Base-by-base conservation (phyloP, 768 basidiomycete genomes). In the Boletus insuetus region DNA sequence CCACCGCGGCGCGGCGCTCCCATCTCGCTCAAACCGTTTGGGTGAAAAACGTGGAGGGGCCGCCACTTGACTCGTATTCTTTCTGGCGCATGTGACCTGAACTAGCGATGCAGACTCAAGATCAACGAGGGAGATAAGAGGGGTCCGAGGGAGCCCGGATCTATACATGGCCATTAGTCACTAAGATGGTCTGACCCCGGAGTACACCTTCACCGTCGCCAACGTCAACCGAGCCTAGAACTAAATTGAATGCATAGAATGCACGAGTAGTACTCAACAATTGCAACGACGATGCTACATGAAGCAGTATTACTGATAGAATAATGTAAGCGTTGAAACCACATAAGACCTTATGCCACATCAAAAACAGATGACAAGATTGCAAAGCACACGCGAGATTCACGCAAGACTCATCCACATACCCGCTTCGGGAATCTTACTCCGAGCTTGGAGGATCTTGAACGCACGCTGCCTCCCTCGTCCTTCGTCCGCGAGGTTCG, bases 391-490 rank as follows among this genome's bases (percentile, higher is more conserved):
- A 34, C 3, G 19, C 19, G 42, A 45, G n/a, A 46, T 37, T 67
- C 55, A 79, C 38, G 84, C 88, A 63, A 91, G 73, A 74, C 89
- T 91, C 63, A 87, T 79, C 88, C 88, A 91, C 88, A 91, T 90
- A 37, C 88, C 85, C 54, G 79, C 79, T 55, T 79, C 79, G 3
- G 89, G 89, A 24, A 91, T 59, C 68, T 82, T 79, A 59, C 81
- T 86, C 46, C 87, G 79, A 20, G 82, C 82, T 65, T 90, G 79
- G 48, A 91, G 72, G 47, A 92, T 92, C 71, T 77, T 83, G 58
- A 85, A 65, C 2, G 89, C 89, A 44, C 76, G 80, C 58, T 77
- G 78, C 44, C 83, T 76, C 2, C 83, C 82, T 40, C 84, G 77
- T 24, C 74, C 77, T 32, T 64, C 67, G 19, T 67, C 66, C 9